Evolutionary conservation across 805 yeast species (phyloP).

Genomic region (Pichia heedii): DNA sequence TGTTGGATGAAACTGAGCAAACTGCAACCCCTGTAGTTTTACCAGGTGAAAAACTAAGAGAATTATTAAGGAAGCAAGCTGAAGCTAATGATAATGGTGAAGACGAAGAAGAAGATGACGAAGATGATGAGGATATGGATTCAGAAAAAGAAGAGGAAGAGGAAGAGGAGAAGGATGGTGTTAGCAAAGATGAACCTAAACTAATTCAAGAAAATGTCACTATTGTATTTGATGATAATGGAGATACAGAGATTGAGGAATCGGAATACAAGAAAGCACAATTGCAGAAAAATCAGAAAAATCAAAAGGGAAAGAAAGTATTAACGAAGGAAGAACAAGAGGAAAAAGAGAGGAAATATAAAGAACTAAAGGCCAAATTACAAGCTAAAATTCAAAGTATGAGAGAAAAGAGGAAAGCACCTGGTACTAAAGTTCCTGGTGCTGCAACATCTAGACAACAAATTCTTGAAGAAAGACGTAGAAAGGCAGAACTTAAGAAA

Average conservation of each 20-base stretch:
- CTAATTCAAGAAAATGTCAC: constrained; percentile 14
- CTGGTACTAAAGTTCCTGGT: constrained; percentile 72
- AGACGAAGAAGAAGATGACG: constrained; percentile 7
- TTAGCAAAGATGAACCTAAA: neutral
- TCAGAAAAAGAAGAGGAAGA: constrained; percentile 24
- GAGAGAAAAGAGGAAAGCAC: constrained; percentile 82
- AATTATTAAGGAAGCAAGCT: constrained; percentile 12
- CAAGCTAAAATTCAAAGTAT: constrained; percentile 61
- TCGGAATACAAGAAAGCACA: constrained; percentile 7
- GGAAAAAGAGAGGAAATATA: constrained; percentile 45
- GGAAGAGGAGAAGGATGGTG: constrained; percentile 8
- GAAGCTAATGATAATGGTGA: constrained; percentile 8
- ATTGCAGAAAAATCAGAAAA: constrained; percentile 7
- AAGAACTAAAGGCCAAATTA: constrained; percentile 67
- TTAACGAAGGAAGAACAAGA: constrained; percentile 40
- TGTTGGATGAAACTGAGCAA: constrained; percentile 44
- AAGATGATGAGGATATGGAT: constrained; percentile 14
- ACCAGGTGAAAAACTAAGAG: constrained; percentile 19
- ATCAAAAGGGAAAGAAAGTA: constrained; percentile 16
- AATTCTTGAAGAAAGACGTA: constrained; percentile 56
- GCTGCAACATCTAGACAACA: constrained; percentile 84
- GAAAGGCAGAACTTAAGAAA: constrained; percentile 31
- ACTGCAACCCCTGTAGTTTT: constrained; percentile 42
- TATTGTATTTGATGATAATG: constrained; percentile 65
- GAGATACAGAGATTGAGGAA: constrained; percentile 35